Percentiles rank a stretch among this genome's conserved stretches.
phyloP scores from a whole-genome alignment of 2,329 filamentous ascomycete genomes.

The Aspergillus sp. region DNA sequence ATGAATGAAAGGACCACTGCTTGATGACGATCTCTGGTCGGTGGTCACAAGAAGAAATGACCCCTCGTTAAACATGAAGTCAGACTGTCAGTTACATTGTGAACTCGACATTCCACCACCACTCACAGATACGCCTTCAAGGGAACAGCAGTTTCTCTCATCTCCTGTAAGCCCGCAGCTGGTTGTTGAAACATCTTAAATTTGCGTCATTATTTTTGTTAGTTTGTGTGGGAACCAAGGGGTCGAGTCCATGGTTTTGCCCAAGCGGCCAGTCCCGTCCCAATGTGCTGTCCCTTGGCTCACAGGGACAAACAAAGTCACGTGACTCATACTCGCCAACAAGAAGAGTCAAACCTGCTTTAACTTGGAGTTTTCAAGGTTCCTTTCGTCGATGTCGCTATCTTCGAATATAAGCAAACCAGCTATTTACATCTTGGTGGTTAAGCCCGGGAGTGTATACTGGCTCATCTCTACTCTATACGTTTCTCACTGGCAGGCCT shows the following conservation, averaged over 20 bases:
- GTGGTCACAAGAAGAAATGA: neutral
- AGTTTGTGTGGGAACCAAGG: neutral
- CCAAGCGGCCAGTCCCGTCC: neutral
- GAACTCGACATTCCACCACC: neutral
- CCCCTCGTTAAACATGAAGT: neutral
- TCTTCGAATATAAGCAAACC: no score
- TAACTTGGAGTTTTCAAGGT: neutral
- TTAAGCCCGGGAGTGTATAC: no score
- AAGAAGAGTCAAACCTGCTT: neutral
- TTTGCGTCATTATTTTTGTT: neutral
- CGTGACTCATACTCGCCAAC: neutral
- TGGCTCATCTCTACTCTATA: no score
- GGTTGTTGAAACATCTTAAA: neutral
- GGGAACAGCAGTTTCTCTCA: no score
- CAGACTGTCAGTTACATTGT: neutral
- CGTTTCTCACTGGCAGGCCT: no score
- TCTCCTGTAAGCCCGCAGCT: neutral
- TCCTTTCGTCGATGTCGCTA: no score
- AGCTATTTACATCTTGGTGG: no score
- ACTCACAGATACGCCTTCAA: neutral
- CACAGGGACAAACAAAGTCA: neutral
- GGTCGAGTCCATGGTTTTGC: neutral
- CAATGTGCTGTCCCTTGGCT: neutral
- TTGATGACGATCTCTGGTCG: slow-evolving; percentile 2
- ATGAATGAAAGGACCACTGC: slow-evolving; percentile 1